Evolutionary conservation across 305 asterid species (phyloP).

Genomic region (Plantago lanceolata): DNA sequence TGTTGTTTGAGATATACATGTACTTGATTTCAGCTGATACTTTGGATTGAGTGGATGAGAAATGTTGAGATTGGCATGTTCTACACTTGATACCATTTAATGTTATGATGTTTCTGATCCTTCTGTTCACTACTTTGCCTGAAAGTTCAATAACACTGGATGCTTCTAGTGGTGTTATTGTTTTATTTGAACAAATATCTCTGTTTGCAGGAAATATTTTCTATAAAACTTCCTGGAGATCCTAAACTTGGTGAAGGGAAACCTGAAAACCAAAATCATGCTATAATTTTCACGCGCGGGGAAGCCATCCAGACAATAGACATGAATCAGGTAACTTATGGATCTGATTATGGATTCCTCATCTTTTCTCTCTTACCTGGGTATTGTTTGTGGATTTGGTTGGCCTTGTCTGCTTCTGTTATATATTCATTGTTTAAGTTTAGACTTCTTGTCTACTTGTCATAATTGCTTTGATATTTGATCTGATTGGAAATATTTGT

Average conservation of each 20-base stretch:
- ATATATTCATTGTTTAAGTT: conserved; percentile 11
- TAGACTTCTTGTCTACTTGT: conserved; percentile 5
- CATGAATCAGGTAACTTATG: conserved; percentile 78
- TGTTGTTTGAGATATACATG: too few species aligned
- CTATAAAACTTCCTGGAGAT: conserved; percentile 87
- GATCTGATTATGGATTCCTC: too few species aligned
- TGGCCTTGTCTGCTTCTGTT: not conserved
- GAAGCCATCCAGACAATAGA: conserved; percentile 95
- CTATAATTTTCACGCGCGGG: conserved; percentile 88
- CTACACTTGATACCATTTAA: too few species aligned
- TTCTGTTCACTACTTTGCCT: not conserved
- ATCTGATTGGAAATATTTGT: not conserved
- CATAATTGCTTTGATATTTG: conserved; percentile 3
- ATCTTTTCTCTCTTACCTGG: conserved; percentile 2
- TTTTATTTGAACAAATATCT: conserved; percentile 14
- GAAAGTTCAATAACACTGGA: not conserved
- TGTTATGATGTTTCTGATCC: not conserved
- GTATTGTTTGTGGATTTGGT: too few species aligned
- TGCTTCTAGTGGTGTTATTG: conserved; percentile 13
- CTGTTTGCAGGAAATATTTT: conserved; percentile 80
- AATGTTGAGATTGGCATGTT: too few species aligned
- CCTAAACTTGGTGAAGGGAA: conserved; percentile 99
- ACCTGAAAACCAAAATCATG: conserved; percentile 99
- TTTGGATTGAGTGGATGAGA: too few species aligned
- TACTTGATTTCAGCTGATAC: too few species aligned